Base-by-base conservation (phyloP, 179 eudicot genomes). In the Vitellaria paradoxa region DNA sequence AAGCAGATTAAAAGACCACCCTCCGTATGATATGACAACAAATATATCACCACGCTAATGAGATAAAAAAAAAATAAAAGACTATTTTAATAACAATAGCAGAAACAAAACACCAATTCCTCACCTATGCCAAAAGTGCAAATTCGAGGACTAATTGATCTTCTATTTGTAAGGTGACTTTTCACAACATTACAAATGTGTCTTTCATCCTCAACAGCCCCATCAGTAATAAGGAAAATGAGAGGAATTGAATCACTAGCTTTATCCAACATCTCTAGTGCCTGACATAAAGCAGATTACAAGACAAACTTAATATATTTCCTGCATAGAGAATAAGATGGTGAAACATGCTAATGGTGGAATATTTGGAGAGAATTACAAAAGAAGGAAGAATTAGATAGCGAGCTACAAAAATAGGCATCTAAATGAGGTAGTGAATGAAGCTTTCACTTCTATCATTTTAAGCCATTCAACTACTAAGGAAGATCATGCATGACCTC, bases 131-230 rank as follows among this genome's bases (percentile, higher is more conserved):
- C 99, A 85, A 95, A 93, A 45, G 99, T 95, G 81, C 81, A 88
- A 77, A 95, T 88, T 45, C 97, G 95, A n/a, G 95, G 95, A 77
- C 83, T 70, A 73, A 73, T 68, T 50, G 84, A 37, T 65, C 86
- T 86, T 78, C 84, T 78, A 64, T 82, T 78, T 20, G 84, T 65
- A 17, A 87, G 84, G 74, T 76, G 83, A 65, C 68, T 80, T 81
- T 87, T 87, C 77, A 85, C 71, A 26, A 63, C 78, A 82, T 88
- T 77, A 78, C 96, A 93, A 79, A 95, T 91, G 20, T 84, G 86
- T 84, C 91, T 90, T 83, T 95, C 99, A 83, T 93, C 90, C 85
- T 89, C 95, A 74, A 90, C 97, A 72, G 96, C 79, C 75, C 99
- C 99, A 82, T 95, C 99, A 66, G 99, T 93, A 65, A 95, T 81